Base-by-base conservation (phyloP, 2,329 filamentous ascomycete species). In the Coniochaeta prunicola region DNA sequence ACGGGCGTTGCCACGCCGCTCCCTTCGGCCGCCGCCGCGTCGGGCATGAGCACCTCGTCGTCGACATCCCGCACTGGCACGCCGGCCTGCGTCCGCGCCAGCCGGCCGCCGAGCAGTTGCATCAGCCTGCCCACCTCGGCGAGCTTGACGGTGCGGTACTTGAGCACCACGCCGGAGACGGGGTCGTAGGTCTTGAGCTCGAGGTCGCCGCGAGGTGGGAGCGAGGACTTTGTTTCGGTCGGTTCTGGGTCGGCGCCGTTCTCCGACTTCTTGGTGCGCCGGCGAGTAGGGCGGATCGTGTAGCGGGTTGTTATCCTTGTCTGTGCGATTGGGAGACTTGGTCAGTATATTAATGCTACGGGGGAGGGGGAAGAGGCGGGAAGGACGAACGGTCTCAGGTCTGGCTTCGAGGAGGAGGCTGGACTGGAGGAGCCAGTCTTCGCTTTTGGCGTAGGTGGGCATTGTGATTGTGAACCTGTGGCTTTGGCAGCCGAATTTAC, bases 241-340 rank as follows among this genome's bases (percentile, higher is more conserved):
- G 65, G 68, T 69, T 53, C 60, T 70, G 66, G 60, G 72, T 63
- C 56, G 70, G 59, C 31, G 31, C 15, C 19, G 61, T 65, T 61
- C 56, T 66, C 61, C 40, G 53, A 58, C 26, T 65, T 65, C 59
- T 65, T 68, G 57, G 69, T 59, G 57, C 68, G 64, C 19, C 67
- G 65, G 34, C 69, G 71, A 40, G 73, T 70, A 42, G 80, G 77
- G 34, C 79, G 76, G 71, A 93, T 86, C 71, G 85, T 88, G 84
- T 97, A 99, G 80, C 90, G 92, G 63, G 92, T 96, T 65, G 91
- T 96, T 77, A 97, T 91, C 69, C 87, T 85, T 54, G 93, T 92
- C 92, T 97, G 68, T 30, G 59, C 24, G 26, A 21, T 24, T 19
- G 21, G 31, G 31, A 33, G 12, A 33, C 3, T n/a, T 42, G 59